These are phyloP conservation scores for Aspergillus calidoustus DNA, from an alignment of 2,329 filamentous ascomycete genomes.

Conservation along the genomic window DNA sequence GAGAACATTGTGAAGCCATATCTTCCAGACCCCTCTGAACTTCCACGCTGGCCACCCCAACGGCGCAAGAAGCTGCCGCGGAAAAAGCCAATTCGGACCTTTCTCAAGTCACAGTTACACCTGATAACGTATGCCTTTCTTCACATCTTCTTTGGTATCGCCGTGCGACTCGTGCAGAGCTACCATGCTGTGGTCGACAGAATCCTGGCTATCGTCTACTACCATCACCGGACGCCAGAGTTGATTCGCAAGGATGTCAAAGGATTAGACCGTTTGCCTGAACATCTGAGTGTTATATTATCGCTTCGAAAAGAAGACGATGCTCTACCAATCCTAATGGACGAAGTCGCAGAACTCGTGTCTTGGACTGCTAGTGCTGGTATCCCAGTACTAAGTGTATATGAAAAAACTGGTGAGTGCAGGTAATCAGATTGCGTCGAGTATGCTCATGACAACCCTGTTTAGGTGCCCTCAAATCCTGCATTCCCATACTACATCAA, in stretches of 20 bases:
- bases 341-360: conserved; percentile 87
- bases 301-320: conserved; percentile 71
- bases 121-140: conserved; percentile 51
- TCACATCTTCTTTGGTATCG: conserved; percentile 84
- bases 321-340: conserved; percentile 80
- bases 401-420: conserved; percentile 81
- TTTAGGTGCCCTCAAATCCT: conserved; percentile 83
- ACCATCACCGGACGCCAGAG: conserved; percentile 94
- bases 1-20: conserved; percentile 58
- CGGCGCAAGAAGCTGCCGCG: conserved; percentile 32
- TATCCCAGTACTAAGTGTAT: conserved; percentile 85
- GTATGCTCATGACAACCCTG: conserved; percentile 9
- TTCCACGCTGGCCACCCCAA: conserved; percentile 28
- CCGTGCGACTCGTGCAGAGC: conserved; percentile 78
- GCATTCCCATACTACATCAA: conserved; percentile 82
- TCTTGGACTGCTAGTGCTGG: conserved; percentile 93
- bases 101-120: conserved; percentile 50
- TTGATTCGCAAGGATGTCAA: conserved; percentile 87
- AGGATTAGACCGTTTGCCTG: conserved; percentile 72
- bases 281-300: conserved; percentile 86
- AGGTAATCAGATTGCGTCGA: not conserved
- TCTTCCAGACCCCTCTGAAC: conserved; percentile 52
- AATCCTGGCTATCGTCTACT: conserved; percentile 80
- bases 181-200: conserved; percentile 80
- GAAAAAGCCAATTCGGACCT: conserved; percentile 49